These are phyloP conservation scores for Flueggea neowawraea DNA, from an alignment of 441 rosid genomes.

Conservation along the genomic window DNA sequence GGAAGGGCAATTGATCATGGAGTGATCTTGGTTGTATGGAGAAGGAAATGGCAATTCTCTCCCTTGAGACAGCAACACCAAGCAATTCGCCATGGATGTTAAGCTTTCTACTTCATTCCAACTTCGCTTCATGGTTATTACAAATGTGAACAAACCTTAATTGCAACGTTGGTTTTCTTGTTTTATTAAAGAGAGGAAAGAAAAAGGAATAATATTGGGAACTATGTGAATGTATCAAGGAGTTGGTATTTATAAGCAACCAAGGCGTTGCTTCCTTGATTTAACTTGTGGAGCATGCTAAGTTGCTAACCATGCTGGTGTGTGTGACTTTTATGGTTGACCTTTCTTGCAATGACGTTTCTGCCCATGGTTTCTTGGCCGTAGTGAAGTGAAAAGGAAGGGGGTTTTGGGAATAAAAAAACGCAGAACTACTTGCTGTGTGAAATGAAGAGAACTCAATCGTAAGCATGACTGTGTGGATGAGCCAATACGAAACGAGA, in stretches of 20 bases:
- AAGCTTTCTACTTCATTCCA: conserved; percentile 26
- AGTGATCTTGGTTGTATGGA: conserved; percentile 3
- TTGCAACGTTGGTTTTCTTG: no score
- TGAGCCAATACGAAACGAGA: conserved; percentile 11
- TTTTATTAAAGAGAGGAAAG: no score
- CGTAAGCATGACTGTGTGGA: conserved; percentile 28
- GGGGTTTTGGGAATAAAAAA: conserved; percentile 1
- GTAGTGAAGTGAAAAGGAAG: conserved; percentile 3
- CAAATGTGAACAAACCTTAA: background rate
- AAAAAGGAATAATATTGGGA: background rate
- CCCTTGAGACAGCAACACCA: conserved; percentile 48
- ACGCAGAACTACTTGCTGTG: background rate
- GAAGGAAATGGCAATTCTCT: conserved; percentile 9
- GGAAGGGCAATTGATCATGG: conserved; percentile 1
- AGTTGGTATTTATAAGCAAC: conserved; percentile 10
- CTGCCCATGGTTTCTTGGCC: conserved; percentile 16
- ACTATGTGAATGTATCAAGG: conserved; percentile 2
- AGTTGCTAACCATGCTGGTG: background rate
- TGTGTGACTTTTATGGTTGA: background rate
- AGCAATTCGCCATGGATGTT: conserved; percentile 47
- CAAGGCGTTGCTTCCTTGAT: background rate
- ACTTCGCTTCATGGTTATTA: conserved; percentile 42
- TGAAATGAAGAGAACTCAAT: no score
- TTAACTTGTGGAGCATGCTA: conserved; percentile 10
- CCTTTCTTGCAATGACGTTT: conserved; percentile 27